These are phyloP conservation scores for Pleurotus pulmonarius DNA, from an alignment of 768 basidiomycete species.

Conservation along the genomic window DNA sequence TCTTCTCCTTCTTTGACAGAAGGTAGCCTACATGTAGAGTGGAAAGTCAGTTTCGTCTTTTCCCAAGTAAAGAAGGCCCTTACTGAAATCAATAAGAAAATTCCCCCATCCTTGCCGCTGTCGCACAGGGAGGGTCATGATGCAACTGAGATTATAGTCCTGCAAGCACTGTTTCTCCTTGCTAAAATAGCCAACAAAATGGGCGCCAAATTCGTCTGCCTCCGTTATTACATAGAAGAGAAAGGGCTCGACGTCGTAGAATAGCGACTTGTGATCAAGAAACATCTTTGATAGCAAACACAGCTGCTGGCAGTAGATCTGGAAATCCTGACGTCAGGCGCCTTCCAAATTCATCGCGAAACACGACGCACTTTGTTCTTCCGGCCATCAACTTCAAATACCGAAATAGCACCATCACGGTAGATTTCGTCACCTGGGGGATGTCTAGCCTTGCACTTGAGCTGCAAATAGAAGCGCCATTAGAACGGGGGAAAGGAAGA, in stretches of 20 bases:
- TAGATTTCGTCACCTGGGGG: constrained; percentile 99
- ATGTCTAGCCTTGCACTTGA: constrained; percentile 93
- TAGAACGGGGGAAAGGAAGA: not conserved
- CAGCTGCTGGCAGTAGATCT: constrained; percentile 99
- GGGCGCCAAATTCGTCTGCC: constrained; percentile 81
- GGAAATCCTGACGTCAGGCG: constrained; percentile 8
- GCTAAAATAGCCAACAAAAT: constrained; percentile 97
- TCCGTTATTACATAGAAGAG: constrained; percentile 98
- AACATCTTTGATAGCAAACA: constrained; percentile 99
- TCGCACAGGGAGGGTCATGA: constrained; percentile 96
- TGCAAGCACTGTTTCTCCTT: constrained; percentile 97
- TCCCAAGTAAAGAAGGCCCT: constrained; percentile 24
- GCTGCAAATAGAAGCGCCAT: constrained; percentile 35
- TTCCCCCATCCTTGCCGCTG: constrained; percentile 98
- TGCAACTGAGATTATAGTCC: constrained; percentile 97
- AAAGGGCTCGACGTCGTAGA: constrained; percentile 99
- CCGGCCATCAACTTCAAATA: constrained; percentile 97
- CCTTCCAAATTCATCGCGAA: not conserved
- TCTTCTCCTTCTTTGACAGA: constrained; percentile 90
- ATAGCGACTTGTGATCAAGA: constrained; percentile 96
- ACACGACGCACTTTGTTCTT: constrained; percentile 77
- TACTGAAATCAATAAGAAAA: constrained; percentile 96
- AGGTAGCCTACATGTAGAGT: constrained; percentile 68
- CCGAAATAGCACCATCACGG: constrained; percentile 79
- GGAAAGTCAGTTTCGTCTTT: no score